Evolutionary conservation across 2,329 filamentous ascomycete species (phyloP).

Genomic region (Cercospora berteroae): DNA sequence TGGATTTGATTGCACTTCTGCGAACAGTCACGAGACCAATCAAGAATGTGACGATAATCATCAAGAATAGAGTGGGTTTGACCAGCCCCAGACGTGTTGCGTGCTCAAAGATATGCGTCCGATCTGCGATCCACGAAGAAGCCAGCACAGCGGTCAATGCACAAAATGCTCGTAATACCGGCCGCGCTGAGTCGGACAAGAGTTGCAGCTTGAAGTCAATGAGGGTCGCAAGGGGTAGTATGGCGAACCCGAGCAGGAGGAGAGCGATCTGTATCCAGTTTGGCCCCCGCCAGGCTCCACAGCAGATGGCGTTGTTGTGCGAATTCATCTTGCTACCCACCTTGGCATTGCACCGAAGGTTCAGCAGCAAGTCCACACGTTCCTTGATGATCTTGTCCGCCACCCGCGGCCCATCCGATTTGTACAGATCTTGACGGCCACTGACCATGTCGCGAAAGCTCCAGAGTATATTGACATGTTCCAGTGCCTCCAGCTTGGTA

Average conservation of each 20-base stretch:
- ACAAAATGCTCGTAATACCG: constrained; percentile 15
- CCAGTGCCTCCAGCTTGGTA: constrained; percentile 47
- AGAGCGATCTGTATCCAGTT: constrained; percentile 41
- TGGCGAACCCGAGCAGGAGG: constrained; percentile 34
- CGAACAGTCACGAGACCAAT: constrained; percentile 28
- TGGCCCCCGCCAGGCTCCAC: constrained; percentile 45
- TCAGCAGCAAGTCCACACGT: constrained; percentile 55
- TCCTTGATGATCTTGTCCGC: constrained; percentile 46
- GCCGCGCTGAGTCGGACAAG: constrained; percentile 12
- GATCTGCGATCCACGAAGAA: constrained; percentile 51
- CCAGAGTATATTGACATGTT: constrained; percentile 48
- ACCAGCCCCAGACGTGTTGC: constrained; percentile 44
- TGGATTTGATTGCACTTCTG: constrained; percentile 12
- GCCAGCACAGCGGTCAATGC: constrained; percentile 28
- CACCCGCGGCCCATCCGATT: constrained; percentile 47
- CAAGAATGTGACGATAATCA: constrained; percentile 34
- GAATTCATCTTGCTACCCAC: constrained; percentile 40
- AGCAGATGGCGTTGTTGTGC: constrained; percentile 54
- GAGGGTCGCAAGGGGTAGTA: constrained; percentile 31
- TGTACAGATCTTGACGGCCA: constrained; percentile 40
- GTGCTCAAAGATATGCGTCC: constrained; percentile 56
- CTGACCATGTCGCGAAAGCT: constrained; percentile 52
- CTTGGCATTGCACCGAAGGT: constrained; percentile 55
- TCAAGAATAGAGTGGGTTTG: constrained; percentile 36
- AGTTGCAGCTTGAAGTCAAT: constrained; percentile 12